phyloP scores from a whole-genome alignment of 345 rosid genomes.

The Rhodamnia rubescens region DNA sequence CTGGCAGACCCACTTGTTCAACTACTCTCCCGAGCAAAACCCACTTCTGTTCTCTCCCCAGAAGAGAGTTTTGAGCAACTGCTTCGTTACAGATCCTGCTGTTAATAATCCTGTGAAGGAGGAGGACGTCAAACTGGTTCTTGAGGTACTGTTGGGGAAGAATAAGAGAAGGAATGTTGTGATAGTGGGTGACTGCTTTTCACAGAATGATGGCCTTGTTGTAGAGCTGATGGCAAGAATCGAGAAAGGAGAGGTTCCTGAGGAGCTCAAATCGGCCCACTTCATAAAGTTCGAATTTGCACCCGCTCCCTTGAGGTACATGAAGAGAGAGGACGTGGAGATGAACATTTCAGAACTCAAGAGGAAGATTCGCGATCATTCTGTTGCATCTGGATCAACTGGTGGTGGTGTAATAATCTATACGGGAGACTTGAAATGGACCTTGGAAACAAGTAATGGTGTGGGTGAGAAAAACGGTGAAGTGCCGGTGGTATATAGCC shows the following conservation, averaged over 20 bases:
- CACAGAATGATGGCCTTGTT: constrained; percentile 45
- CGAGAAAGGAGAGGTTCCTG: constrained; percentile 70
- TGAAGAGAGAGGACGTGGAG: constrained; percentile 58
- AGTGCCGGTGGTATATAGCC: constrained; percentile 14
- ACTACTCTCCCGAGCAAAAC: constrained; percentile 41
- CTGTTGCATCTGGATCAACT: constrained; percentile 13
- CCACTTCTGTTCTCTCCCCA: constrained; percentile 44
- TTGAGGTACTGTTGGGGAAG: constrained; percentile 54
- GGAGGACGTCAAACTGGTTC: constrained; percentile 57
- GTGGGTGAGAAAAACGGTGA: constrained; percentile 4
- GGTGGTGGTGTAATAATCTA: constrained; percentile 70
- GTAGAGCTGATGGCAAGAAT: constrained; percentile 44
- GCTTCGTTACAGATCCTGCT: neutral
- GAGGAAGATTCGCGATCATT: constrained; percentile 47
- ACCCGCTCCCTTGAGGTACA: constrained; percentile 47
- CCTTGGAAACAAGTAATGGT: constrained; percentile 17
- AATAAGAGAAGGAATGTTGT: constrained; percentile 51
- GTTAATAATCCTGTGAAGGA: constrained; percentile 14
- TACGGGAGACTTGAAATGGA: constrained; percentile 76
- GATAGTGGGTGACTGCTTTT: constrained; percentile 58
- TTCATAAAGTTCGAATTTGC: constrained; percentile 63
- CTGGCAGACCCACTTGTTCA: constrained; percentile 45
- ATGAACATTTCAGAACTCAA: constrained; percentile 43
- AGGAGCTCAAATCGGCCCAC: constrained; percentile 41
- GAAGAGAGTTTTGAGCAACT: constrained; percentile 18